Base-by-base conservation (phyloP, 352 stramenopile genomes). In the Paralagenidium karlingii region DNA sequence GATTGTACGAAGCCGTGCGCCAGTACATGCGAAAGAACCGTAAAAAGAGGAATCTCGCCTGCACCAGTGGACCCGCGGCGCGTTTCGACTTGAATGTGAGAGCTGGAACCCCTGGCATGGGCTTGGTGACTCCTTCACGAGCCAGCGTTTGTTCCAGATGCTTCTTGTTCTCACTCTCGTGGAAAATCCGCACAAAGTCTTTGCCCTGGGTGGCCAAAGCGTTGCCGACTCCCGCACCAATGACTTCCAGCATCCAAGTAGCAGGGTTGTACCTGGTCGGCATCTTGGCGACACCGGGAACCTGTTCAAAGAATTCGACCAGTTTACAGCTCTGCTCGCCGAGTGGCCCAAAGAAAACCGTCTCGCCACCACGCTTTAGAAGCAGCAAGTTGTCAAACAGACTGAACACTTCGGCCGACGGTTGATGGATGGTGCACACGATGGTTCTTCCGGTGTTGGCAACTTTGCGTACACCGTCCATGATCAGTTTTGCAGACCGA, bases 391-490 rank as follows among this genome's bases (percentile, higher is more conserved):
- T 61, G 46, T 96, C 82, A 43, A 81, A 83, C 29, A 73, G 69
- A 22, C 71, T 53, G 58, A 94, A 95, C 12, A 94, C 71, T 28
- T 69, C 59, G 10, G 61, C 73, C 38, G 64, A 87, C 9, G 84
- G 84, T 55, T 96, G 84, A 42, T 96, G 84, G 45, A 96, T 94
- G n/a, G 82, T 94, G 38, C 74, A 83, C 24, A 89, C 58, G 37
- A 94, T 77, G 11, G 82, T 94, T 11, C 78, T 65, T 13, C 76
- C 79, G 16, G 57, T 60, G 40, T 71, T 52, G 11, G 79, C 65
- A 52, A 81, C 51, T 40, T 68, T 62, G 13, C 60, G 40, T 53
- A 84, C 15, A 22, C 24, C 42, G 38, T 45, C 18, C 55, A 63
- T 58, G 55, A 74, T 41, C 54, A 60, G 18, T 51, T 41, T 55